These are phyloP conservation scores for Fomitopsis pulvina DNA, from an alignment of 768 basidiomycete species.

Conservation along the genomic window DNA sequence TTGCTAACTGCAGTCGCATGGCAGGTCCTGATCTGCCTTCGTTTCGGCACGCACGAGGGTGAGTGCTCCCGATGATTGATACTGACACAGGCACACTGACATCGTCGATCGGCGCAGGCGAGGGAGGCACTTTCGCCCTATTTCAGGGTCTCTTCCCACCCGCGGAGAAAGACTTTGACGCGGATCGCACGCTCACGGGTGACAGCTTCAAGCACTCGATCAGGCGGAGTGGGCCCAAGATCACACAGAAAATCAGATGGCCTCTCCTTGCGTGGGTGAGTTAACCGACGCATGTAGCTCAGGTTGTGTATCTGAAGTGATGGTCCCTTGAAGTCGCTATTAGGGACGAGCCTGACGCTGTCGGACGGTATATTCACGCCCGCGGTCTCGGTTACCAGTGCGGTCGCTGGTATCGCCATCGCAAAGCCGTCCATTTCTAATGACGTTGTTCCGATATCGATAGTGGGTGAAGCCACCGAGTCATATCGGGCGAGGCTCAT, in stretches of 20 bases:
- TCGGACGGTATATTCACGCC: slow-evolving; percentile 66
- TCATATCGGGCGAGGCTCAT: not conserved
- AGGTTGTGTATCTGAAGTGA: not conserved
- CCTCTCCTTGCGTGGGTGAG: slow-evolving; percentile 52
- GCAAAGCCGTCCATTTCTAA: slow-evolving; percentile 41
- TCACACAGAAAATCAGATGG: slow-evolving; percentile 32
- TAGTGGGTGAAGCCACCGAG: slow-evolving; percentile 28
- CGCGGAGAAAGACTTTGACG: slow-evolving; percentile 35
- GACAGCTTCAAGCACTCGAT: slow-evolving; percentile 27
- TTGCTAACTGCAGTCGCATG: not conserved
- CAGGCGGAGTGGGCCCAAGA: slow-evolving; percentile 6
- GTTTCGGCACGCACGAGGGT: slow-evolving; percentile 48
- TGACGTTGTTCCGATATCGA: slow-evolving; percentile 51
- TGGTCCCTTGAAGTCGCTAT: slow-evolving; percentile 41
- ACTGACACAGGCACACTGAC: slow-evolving; percentile 7
- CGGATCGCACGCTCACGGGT: slow-evolving; percentile 48
- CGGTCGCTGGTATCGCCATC: slow-evolving; percentile 62
- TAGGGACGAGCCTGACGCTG: slow-evolving; percentile 61
- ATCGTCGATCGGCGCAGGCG: slow-evolving; percentile 31
- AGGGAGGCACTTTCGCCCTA: slow-evolving; percentile 64
- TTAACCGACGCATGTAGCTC: slow-evolving; percentile 2
- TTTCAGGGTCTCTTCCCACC: slow-evolving; percentile 57
- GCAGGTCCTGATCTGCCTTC: slow-evolving; percentile 43
- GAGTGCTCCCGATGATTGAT: not conserved
- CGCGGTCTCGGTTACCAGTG: slow-evolving; percentile 62